phyloP scores from a whole-genome alignment of 371 early-diverging fungal species.

The Choanephora cucurbitarum region DNA sequence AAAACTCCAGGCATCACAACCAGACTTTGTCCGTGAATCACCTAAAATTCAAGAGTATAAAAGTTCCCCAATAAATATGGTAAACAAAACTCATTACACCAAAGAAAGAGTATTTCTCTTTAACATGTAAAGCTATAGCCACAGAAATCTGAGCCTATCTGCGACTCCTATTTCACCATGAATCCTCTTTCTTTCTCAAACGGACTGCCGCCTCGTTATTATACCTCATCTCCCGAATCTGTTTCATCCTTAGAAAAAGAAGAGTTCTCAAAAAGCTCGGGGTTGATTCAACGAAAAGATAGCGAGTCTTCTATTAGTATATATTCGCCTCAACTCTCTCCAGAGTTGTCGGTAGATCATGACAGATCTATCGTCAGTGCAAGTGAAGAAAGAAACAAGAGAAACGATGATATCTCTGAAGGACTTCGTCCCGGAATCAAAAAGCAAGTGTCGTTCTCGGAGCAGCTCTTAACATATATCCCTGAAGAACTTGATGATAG shows the following conservation, averaged over 20 bases:
- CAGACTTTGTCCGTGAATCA: too few species aligned
- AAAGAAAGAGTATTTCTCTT: not conserved
- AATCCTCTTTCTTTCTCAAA: not conserved
- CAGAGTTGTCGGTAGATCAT: constrained; percentile 14
- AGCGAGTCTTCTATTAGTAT: constrained; percentile 9
- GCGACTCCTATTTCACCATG: too few species aligned
- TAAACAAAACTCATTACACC: too few species aligned
- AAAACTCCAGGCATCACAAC: too few species aligned
- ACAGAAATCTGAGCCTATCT: not conserved
- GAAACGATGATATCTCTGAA: not conserved
- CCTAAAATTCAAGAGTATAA: too few species aligned
- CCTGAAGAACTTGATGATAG: constrained; percentile 5
- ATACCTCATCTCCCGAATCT: not conserved
- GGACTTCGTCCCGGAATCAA: constrained; percentile 10
- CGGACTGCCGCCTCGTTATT: not conserved
- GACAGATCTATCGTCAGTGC: not conserved
- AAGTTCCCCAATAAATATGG: too few species aligned
- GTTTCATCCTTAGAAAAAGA: not conserved
- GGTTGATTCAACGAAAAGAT: too few species aligned
- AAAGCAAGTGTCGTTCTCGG: constrained; percentile 25
- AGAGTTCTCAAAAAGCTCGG: not conserved
- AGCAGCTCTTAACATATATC: constrained; percentile 15
- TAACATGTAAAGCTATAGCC: not conserved
- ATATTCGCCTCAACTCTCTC: constrained; percentile 25
- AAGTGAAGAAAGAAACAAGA: not conserved